Conservation (phyloP, 177 flowering plant species). For the Tripterygium wilfordii region DNA sequence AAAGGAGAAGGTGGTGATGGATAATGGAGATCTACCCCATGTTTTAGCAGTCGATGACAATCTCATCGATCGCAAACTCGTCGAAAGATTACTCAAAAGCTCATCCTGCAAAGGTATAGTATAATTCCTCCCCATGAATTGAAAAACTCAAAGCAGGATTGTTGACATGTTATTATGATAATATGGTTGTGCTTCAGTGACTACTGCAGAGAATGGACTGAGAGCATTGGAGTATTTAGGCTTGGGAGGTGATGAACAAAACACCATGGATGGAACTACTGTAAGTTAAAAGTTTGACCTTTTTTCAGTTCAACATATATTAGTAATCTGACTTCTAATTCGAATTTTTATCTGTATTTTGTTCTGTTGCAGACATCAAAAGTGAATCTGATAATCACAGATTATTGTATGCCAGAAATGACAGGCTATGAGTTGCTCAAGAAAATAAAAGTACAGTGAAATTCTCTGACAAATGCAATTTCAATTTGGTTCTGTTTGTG, state of each 20-base stretch:
- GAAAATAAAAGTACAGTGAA: conserved; percentile 70
- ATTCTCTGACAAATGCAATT: no score
- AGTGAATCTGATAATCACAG: conserved; percentile 67
- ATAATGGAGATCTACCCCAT: conserved; percentile 36
- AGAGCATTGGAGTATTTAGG: conserved; percentile 66
- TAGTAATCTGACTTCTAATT: no score
- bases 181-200: conserved; percentile 60
- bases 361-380: conserved; percentile 32
- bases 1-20: conserved; percentile 5
- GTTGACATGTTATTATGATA: no score
- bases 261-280: not conserved
- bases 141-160: no score
- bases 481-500: no score
- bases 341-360: not conserved
- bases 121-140: not conserved
- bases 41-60: conserved; percentile 71
- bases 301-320: no score
- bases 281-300: not conserved
- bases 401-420: conserved; percentile 89
- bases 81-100: conserved; percentile 45
- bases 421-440: conserved; percentile 76
- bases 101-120: conserved; percentile 52
- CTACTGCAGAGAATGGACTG: conserved; percentile 60
- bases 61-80: conserved; percentile 44
- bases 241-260: conserved; percentile 23